Percentiles rank a stretch among this genome's conserved stretches.
These are phyloP conservation scores for Capsicum rhomboideum DNA, from an alignment of 257 asterid species.

Conservation along the genomic window DNA sequence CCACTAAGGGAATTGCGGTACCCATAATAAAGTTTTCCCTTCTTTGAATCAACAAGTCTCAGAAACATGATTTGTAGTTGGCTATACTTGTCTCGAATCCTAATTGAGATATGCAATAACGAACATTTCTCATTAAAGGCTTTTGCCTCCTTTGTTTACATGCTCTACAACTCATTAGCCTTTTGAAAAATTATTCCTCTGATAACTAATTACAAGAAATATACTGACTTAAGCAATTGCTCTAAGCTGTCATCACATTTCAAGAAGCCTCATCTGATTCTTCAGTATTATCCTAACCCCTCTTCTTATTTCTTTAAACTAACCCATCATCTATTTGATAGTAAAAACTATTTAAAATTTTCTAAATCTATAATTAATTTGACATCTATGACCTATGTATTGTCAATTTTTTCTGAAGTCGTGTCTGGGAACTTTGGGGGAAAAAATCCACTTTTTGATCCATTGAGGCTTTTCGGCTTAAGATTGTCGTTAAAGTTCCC, in stretches of 20 bases:
- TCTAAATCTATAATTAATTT: no score
- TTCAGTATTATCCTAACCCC: no score
- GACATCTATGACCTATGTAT: no score
- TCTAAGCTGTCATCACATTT: not conserved
- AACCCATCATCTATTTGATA: not conserved
- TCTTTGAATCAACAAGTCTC: not conserved
- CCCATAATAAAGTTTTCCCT: not conserved
- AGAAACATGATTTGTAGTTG: not conserved
- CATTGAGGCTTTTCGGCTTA: no score
- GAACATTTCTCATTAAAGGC: not conserved
- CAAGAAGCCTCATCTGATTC: not conserved
- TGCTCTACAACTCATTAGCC: not conserved
- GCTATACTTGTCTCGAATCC: not conserved
- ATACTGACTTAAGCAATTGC: not conserved
- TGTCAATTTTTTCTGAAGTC: no score
- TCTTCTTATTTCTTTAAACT: no score
- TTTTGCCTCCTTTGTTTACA: not conserved
- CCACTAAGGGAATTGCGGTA: not conserved
- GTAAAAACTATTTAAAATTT: no score
- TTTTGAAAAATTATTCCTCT: not conserved
- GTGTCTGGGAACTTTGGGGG: no score
- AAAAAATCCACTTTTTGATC: no score
- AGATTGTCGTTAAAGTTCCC: no score
- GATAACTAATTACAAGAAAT: not conserved
- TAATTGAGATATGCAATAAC: not conserved